phyloP scores from a whole-genome alignment of 2,329 filamentous ascomycete genomes.

The Colletotrichum chrysophilum region DNA sequence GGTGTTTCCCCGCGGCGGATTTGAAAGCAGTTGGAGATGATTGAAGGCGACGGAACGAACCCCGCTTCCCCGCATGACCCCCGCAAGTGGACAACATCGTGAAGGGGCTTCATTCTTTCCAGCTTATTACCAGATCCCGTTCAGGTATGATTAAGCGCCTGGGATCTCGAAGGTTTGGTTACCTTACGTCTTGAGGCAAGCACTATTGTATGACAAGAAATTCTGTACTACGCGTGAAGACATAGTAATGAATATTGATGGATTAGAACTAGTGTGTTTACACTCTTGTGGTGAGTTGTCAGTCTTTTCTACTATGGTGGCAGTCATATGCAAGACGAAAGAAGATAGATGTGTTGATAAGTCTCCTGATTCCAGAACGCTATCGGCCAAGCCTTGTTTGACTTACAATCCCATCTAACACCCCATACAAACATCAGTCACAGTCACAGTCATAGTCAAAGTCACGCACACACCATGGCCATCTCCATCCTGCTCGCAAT shows the following conservation, averaged over 20 bases:
- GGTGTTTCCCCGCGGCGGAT: background rate
- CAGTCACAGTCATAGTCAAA: background rate
- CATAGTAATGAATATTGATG: background rate
- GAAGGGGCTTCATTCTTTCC: background rate
- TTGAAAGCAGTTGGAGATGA: constrained; percentile 5
- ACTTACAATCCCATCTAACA: background rate
- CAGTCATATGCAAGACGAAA: background rate
- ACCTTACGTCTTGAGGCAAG: background rate
- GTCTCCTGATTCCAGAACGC: background rate
- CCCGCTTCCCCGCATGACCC: constrained; percentile 2
- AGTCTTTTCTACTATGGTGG: accelerated
- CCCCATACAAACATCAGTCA: background rate
- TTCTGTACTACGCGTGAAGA: background rate
- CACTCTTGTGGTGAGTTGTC: background rate
- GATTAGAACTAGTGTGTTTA: background rate
- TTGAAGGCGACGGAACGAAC: background rate
- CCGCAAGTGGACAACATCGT: background rate
- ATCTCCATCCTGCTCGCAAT: background rate
- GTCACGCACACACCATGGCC: background rate
- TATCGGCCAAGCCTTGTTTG: background rate
- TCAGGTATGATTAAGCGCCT: background rate
- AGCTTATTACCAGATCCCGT: background rate
- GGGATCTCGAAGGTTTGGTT: background rate
- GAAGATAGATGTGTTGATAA: background rate
- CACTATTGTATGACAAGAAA: accelerated